A percentile compares a stretch with the other conserved stretches of the same genome.
phyloP scores from a whole-genome alignment of 1,284 basidiomycete genomes.

The Tilletia horrida region DNA sequence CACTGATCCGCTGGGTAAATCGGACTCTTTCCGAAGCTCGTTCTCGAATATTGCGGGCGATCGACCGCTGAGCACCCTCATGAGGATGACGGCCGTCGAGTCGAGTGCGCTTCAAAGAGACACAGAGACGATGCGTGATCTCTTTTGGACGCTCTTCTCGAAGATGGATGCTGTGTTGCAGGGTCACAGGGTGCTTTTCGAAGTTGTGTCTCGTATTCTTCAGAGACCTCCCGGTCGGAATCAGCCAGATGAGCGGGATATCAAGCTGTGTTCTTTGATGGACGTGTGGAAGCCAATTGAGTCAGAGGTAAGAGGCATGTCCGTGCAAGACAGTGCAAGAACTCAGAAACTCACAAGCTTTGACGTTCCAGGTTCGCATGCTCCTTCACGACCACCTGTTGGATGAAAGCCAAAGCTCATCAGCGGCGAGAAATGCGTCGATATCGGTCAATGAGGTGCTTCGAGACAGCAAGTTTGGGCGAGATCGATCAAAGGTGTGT shows the following conservation, averaged over 20 bases:
- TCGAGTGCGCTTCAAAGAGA: constrained; percentile 42
- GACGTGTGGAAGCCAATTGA: constrained; percentile 93
- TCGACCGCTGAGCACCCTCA: constrained; percentile 23
- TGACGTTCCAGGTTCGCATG: constrained; percentile 58
- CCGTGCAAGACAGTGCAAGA: background rate
- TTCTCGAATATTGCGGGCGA: constrained; percentile 4
- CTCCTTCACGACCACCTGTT: constrained; percentile 87
- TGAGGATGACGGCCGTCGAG: constrained; percentile 40
- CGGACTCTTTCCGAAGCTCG: constrained; percentile 32
- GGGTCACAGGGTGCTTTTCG: constrained; percentile 83
- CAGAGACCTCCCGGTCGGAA: constrained; percentile 1
- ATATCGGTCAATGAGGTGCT: constrained; percentile 91
- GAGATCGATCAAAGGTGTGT: constrained; percentile 39
- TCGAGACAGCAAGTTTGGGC: constrained; percentile 35
- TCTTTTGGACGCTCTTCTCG: constrained; percentile 97
- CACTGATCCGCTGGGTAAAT: constrained; percentile 6
- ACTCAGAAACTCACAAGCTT: background rate
- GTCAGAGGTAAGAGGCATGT: constrained; percentile 61
- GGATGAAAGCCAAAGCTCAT: constrained; percentile 75
- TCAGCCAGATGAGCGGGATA: constrained; percentile 1
- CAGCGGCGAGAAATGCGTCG: constrained; percentile 73
- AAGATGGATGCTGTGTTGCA: constrained; percentile 95
- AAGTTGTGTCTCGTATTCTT: constrained; percentile 61
- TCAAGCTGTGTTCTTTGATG: constrained; percentile 58
- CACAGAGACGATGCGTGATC: constrained; percentile 62